A percentile compares a stretch with the other conserved stretches of the same genome.
Conservation (phyloP, 345 rosid species). For the Aquilaria yunnanensis region DNA sequence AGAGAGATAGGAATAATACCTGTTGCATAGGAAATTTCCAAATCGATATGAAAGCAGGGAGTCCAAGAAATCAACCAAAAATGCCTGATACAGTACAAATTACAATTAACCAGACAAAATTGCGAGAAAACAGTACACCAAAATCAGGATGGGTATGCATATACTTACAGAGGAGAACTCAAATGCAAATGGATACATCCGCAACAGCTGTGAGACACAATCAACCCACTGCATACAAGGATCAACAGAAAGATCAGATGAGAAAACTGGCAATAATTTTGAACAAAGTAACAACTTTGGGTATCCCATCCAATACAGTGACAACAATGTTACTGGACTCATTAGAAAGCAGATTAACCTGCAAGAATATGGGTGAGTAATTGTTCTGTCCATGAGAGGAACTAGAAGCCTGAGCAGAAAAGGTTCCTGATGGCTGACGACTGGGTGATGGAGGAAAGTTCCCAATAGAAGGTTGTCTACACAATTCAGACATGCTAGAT, state of each 20-base stretch:
- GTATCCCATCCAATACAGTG: too few species aligned
- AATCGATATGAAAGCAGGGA: slow-evolving; percentile 85
- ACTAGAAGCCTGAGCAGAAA: slow-evolving; percentile 55
- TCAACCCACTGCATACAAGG: slow-evolving; percentile 89
- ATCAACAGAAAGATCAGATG: neutral
- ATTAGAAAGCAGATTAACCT: slow-evolving; percentile 33
- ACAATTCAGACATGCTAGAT: slow-evolving; percentile 52
- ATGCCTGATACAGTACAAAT: slow-evolving; percentile 46
- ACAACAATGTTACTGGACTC: too few species aligned
- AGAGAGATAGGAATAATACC: slow-evolving; percentile 31
- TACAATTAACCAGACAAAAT: slow-evolving; percentile 4
- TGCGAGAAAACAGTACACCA: slow-evolving; percentile 1
- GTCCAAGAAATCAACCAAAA: slow-evolving; percentile 91
- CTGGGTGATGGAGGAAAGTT: slow-evolving; percentile 65
- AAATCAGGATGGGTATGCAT: slow-evolving; percentile 7
- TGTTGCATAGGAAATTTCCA: slow-evolving; percentile 93
- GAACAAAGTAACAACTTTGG: neutral
- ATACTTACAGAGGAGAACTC: slow-evolving; percentile 90
- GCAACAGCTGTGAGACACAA: slow-evolving; percentile 79
- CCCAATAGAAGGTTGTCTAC: slow-evolving; percentile 74
- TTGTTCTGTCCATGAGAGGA: slow-evolving; percentile 76
- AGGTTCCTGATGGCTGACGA: slow-evolving; percentile 64
- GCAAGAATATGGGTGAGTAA: slow-evolving; percentile 93
- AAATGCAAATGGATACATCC: slow-evolving; percentile 96
- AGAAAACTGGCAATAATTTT: neutral